These are phyloP conservation scores for Irpex sp. DNA, from an alignment of 1,284 basidiomycete genomes.

Conservation along the genomic window DNA sequence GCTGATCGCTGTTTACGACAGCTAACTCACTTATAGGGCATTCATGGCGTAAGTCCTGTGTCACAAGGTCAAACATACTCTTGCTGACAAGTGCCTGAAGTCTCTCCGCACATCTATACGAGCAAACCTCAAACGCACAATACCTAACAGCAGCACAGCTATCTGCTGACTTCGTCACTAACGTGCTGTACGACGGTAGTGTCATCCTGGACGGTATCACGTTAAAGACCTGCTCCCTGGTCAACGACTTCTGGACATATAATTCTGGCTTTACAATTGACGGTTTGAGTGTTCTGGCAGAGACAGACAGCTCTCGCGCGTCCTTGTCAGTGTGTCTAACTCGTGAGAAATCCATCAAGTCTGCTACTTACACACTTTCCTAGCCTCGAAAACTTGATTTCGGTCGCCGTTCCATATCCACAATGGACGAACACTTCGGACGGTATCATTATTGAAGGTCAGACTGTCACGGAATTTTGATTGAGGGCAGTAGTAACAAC, in stretches of 20 bases:
- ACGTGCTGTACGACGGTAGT: neutral
- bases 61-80: too few relatives aligned
- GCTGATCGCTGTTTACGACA: neutral
- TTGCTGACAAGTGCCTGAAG: neutral
- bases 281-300: neutral
- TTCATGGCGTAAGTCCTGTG: neutral
- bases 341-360: neutral
- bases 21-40: neutral
- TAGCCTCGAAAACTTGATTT: neutral
- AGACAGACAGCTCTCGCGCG: neutral
- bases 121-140: neutral
- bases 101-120: neutral
- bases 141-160: neutral
- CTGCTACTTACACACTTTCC: neutral
- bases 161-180: neutral
- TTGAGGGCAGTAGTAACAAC: neutral
- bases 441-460: neutral
- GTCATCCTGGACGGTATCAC: neutral
- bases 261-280: neutral
- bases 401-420: neutral
- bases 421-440: neutral
- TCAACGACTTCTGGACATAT: neutral
- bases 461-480: neutral
- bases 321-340: neutral
- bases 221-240: neutral